Base-by-base conservation (phyloP, 2,329 filamentous ascomycete species). In the Penicillium italicum region DNA sequence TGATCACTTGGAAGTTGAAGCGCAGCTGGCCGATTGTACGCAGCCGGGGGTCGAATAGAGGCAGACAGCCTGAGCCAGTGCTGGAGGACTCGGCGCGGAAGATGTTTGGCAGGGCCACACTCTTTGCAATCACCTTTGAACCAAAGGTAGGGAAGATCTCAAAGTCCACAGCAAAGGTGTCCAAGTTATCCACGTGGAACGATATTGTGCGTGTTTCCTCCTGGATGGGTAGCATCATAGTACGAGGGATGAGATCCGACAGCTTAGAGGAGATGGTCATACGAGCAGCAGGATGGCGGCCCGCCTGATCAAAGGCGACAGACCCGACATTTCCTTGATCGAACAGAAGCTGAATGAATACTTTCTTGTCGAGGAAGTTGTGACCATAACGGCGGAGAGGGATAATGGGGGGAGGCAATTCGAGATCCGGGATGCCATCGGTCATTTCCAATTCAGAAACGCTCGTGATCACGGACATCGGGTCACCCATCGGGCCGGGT, bases 141-240 rank as follows among this genome's bases (percentile, higher is more conserved):
- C 94, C 94, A 69, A 97, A 97, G 0, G 94, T 96, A 0, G 94
- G 93, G 73, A 94, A 99, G 41, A 99, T 91, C 69, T 99, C 94
- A 63, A 99, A 96, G 73, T 99, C 94, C 61, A 99, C 88, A 16
- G 91, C 87, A 73, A 99, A 99, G 0, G 89, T 88, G 56, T 96
- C 90, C 53, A 97, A 79, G 60, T 90, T 94, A 74, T 99, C 94
- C 50, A 97, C 88, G 69, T 99, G 94, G 78, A 99, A 97, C 8
- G 91, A 96, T 62, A 97, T 88, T 49, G 92, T 85, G 57, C 91
- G 89, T 60, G 91, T 93, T 72, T 97, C 94, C 77, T 99, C 94
- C 72, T 97, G 93, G 61, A 99, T 92, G 0, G 94, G 94, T 4
- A 99, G 81, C 68, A 97, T 88, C 57, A 99, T 87, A 68, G 97